Conservation (phyloP, 1,284 basidiomycete genomes). For the Fomes fomentarius region DNA sequence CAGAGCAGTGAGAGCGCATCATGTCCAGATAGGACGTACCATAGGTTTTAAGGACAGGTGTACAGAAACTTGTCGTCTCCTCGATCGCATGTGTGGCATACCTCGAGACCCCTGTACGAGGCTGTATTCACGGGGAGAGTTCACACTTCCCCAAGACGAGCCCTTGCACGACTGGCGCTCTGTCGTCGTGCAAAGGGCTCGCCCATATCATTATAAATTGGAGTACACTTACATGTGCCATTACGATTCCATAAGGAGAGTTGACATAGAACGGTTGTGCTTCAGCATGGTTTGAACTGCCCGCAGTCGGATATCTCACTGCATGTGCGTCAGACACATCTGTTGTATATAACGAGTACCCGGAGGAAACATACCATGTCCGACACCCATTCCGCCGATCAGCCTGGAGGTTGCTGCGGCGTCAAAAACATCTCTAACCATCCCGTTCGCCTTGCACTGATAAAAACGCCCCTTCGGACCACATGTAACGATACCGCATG, state of each 20-base stretch:
- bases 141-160: too few species aligned
- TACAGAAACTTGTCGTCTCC: too few species aligned
- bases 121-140: too few species aligned
- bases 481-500: slow-evolving; percentile 97
- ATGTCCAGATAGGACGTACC: too few species aligned
- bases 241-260: slow-evolving; percentile 97
- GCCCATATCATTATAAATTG: background rate
- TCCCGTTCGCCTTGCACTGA: slow-evolving; percentile 99
- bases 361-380: slow-evolving; percentile 76
- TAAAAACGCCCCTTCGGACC: slow-evolving; percentile 94
- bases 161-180: too few species aligned
- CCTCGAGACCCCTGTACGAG: too few species aligned
- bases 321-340: slow-evolving; percentile 1
- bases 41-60: too few species aligned
- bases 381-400: slow-evolving; percentile 95
- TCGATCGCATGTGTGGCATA: too few species aligned
- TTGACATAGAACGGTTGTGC: slow-evolving; percentile 99
- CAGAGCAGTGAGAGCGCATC: too few species aligned
- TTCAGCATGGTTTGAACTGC: slow-evolving; percentile 96
- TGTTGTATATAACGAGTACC: slow-evolving; percentile 1
- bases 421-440: slow-evolving; percentile 99
- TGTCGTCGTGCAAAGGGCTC: too few species aligned
- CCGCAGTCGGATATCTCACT: slow-evolving; percentile 98
- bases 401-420: slow-evolving; percentile 76
- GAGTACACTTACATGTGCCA: slow-evolving; percentile 81